Conservation (phyloP, 768 basidiomycete genomes). For the Tulasnella sp. region DNA sequence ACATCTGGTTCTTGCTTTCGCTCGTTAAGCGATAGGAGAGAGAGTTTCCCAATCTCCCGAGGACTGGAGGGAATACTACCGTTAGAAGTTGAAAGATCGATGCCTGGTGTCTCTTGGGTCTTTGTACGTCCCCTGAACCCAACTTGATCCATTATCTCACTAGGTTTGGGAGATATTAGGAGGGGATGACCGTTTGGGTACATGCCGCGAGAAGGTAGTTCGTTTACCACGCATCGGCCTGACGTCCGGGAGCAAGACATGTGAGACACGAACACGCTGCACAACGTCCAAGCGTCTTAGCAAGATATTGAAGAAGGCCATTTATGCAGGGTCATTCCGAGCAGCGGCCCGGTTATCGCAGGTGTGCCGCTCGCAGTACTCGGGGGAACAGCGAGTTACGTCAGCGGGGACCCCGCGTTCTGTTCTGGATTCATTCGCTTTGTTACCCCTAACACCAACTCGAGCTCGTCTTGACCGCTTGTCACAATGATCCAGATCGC, state of each 20-base stretch:
- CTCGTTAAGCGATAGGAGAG: conserved; percentile 4
- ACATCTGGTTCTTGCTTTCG: not conserved
- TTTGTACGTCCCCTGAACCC: not conserved
- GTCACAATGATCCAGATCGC: not conserved
- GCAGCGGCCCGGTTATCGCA: too few species aligned
- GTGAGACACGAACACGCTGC: too few species aligned
- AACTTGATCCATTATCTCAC: not conserved
- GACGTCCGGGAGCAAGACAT: too few species aligned
- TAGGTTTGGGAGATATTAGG: not conserved
- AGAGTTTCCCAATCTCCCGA: not conserved
- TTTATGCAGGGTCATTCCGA: too few species aligned
- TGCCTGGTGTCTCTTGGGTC: not conserved
- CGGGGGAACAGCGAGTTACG: not conserved
- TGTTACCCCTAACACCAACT: not conserved
- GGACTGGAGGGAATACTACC: not conserved
- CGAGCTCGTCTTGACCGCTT: not conserved
- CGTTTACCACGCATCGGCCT: too few species aligned
- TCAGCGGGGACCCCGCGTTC: not conserved
- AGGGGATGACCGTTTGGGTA: not conserved
- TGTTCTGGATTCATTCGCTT: too few species aligned
- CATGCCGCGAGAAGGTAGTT: not conserved
- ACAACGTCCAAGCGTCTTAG: too few species aligned
- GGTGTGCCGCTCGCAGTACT: too few species aligned
- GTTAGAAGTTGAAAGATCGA: not conserved
- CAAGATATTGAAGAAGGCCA: too few species aligned